Base-by-base conservation (phyloP, 169 alveolate species). In the Cardiosporidium cionae region DNA sequence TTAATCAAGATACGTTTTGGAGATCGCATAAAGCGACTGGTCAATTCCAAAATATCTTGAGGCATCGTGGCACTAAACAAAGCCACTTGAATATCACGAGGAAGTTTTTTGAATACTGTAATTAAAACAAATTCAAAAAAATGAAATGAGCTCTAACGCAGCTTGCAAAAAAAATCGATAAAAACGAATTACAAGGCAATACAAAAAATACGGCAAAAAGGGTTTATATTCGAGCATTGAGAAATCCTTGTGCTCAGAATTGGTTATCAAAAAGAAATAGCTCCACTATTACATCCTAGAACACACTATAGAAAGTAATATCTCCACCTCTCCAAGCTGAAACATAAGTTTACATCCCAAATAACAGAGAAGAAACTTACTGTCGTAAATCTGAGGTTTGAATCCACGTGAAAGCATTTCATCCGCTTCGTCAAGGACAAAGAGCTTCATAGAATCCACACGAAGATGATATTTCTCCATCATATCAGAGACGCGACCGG, bases 401-500 rank as follows among this genome's bases (percentile, higher is more conserved):
- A 96, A 95, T 16, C 99, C 99, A 72, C 98, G 93, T 35, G 98
- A 95, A 33, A 98, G 90, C 99, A 97, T 94, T 90, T 98, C 99
- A 81, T 98, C 99, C 32, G 98, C 99, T 86, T 98, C 99, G 84
- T 97, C 99, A 25, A 98, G 87, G 28, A 96, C 94, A 84, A 97
- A 94, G 63, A 94, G 80, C 85, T 87, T 91, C 82, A 98, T 87
- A 87, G 93, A 90, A 62, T 94, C 96, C 32, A 92, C 90, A 65
- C 79, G 70, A 7, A 94, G 63, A 36, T 62, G 73, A 6, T 66
- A 34, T 52, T 67, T 70, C 58, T 91, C 94, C 74, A 97, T 90
- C 99, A 98, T 94, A 80, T 98, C 99, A 73, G 84, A 87, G 34
- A 97, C 98, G 81, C 99, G 93, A 16, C 99, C 99, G 7, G 99